Conservation (phyloP, 208 protist species). For the Cochliopodium minus region DNA sequence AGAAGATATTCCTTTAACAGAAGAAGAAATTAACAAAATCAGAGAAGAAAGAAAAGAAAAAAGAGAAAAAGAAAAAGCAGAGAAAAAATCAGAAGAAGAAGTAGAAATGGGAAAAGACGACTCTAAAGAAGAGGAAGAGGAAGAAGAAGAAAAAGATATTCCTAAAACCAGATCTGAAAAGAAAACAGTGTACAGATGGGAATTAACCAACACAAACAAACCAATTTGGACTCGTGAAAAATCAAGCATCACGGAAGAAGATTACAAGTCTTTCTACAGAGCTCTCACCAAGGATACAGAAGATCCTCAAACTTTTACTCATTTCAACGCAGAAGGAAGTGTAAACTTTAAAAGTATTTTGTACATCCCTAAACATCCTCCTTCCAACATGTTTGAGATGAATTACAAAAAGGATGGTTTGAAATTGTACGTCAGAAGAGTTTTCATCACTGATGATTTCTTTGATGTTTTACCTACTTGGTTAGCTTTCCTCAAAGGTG, state of each 20-base stretch:
- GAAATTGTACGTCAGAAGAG: slow-evolving; percentile 87
- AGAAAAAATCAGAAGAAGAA: slow-evolving; percentile 17
- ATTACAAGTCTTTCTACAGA: slow-evolving; percentile 98
- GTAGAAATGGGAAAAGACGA: slow-evolving; percentile 28
- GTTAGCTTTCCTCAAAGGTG: slow-evolving; percentile 78
- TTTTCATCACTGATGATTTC: slow-evolving; percentile 96
- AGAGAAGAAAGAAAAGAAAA: slow-evolving; percentile 24
- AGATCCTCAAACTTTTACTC: slow-evolving; percentile 74
- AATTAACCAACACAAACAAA: slow-evolving; percentile 85
- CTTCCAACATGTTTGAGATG: slow-evolving; percentile 66
- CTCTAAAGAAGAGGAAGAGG: slow-evolving; percentile 31
- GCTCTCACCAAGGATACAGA: slow-evolving; percentile 70
- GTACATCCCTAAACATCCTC: slow-evolving; percentile 76
- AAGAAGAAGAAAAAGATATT: slow-evolving; percentile 28
- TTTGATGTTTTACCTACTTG: slow-evolving; percentile 68
- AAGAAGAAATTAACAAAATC: slow-evolving; percentile 24
- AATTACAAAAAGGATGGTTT: slow-evolving; percentile 25
- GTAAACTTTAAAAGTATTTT: slow-evolving; percentile 90
- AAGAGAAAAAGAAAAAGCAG: slow-evolving; percentile 16
- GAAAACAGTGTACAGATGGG: slow-evolving; percentile 49
- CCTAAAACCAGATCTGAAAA: slow-evolving; percentile 52
- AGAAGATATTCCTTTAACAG: slow-evolving; percentile 23
- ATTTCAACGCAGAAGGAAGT: slow-evolving; percentile 91
- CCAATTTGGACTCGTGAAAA: slow-evolving; percentile 91
- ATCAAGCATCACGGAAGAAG: slow-evolving; percentile 81